Percentiles rank a stretch among this genome's conserved stretches.
These are phyloP conservation scores for Cryphonectria carpinicola DNA, from an alignment of 2,329 filamentous ascomycete genomes.

Conservation along the genomic window DNA sequence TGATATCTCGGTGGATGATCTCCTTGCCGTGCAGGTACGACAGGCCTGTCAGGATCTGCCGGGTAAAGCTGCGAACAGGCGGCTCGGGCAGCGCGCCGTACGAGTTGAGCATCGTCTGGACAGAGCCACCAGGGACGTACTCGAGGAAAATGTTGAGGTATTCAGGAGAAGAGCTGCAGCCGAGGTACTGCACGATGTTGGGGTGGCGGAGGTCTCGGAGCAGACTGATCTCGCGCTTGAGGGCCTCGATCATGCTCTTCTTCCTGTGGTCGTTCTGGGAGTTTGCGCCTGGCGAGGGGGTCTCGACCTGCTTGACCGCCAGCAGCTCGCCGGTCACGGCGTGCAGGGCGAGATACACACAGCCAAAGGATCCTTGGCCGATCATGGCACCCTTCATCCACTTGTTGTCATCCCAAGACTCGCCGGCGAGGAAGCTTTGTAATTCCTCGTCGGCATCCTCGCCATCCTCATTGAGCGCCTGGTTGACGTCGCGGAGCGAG, in stretches of 20 bases:
- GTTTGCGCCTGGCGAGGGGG: constrained; percentile 76
- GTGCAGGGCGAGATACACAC: constrained; percentile 92
- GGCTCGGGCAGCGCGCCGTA: constrained; percentile 95
- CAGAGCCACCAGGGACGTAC: constrained; percentile 95
- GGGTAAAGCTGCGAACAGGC: constrained; percentile 92
- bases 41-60: constrained; percentile 90
- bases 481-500: constrained; percentile 81
- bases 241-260: constrained; percentile 96
- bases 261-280: constrained; percentile 87
- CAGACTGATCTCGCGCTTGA: constrained; percentile 95
- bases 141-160: constrained; percentile 99
- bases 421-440: constrained; percentile 85
- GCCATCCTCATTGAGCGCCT: constrained; percentile 86
- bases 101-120: constrained; percentile 97
- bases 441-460: constrained; percentile 91
- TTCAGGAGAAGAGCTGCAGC: constrained; percentile 87
- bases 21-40: constrained; percentile 92
- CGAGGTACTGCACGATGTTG: constrained; percentile 98
- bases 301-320: constrained; percentile 97
- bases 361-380: constrained; percentile 94
- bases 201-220: constrained; percentile 92
- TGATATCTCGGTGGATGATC: constrained; percentile 98
- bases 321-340: constrained; percentile 96
- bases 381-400: constrained; percentile 99
- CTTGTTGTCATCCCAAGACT: constrained; percentile 95